Evolutionary conservation across 2,329 filamentous ascomycete genomes (phyloP), one percentile per base, ranked within the genome.

Genomic region (Diaporthe citriasiana): DNA sequence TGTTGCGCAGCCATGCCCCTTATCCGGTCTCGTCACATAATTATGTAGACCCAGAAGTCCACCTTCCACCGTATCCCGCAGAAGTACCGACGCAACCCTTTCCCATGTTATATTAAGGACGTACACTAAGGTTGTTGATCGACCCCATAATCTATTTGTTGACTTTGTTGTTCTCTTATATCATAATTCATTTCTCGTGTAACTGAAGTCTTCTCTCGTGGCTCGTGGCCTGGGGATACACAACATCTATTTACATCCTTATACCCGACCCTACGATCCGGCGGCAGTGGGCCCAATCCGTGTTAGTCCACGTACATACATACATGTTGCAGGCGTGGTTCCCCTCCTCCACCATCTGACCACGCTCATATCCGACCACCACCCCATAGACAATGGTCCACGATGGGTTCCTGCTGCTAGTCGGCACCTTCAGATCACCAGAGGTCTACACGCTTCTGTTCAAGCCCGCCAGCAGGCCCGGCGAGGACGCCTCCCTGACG

Each of bases 391-490:
- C 27, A 50, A 71, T 71, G 70, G 70, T 50, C 56, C 73, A 69
- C 8, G 65, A 74, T 72, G 74, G 68, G 13, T 74, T 72, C 25
- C 66, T 47, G 38, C 38, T 75, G 25, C 59, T 75, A 71, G 74
- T 75, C 60, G 74, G 74, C 68, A 75, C 74, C 4, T 75, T 75
- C 60, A 69, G 68, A 35, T 47, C 59, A 9, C 68, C 74, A 5
- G 72, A 74, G 19, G 35, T 75, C 25, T 75, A 75, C 45, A 74
- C 66, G 3, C 59, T 75, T 7, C 47, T 71, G 22, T 75, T 75
- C 72, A 56, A 68, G 27, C 74, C 74, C 8, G 53, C 74, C 25
- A 17, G n/a, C 30, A 17, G 51, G 12, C 10, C 47, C 42, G 38
- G 68, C 10, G 51, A 35, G 13, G 30, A 72, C 7, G 22, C 65